These are phyloP conservation scores for Fusarium sp. DNA, from an alignment of 2,329 filamentous ascomycete genomes.

Conservation along the genomic window DNA sequence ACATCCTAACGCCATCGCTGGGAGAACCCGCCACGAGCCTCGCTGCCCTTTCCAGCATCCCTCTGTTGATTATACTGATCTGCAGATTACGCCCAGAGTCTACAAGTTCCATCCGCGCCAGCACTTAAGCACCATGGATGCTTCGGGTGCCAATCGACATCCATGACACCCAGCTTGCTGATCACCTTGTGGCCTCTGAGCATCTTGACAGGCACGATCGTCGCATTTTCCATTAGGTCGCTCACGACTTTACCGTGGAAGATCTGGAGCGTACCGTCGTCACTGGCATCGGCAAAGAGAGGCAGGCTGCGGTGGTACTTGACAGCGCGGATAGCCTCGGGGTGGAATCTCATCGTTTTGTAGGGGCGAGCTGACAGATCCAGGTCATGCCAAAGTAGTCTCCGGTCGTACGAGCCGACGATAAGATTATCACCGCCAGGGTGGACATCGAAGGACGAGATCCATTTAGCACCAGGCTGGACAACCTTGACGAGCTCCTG, in stretches of 20 bases:
- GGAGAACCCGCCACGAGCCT: constrained; percentile 30
- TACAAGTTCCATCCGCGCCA: constrained; percentile 92
- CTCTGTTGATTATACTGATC: neutral
- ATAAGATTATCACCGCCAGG: constrained; percentile 94
- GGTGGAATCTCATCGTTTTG: constrained; percentile 96
- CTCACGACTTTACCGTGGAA: constrained; percentile 97
- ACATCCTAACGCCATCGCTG: constrained; percentile 44
- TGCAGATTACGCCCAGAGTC: constrained; percentile 77
- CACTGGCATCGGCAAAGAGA: constrained; percentile 94
- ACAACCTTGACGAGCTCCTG: constrained; percentile 95
- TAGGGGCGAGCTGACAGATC: constrained; percentile 92
- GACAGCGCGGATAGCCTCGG: constrained; percentile 90
- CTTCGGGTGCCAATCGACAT: constrained; percentile 94
- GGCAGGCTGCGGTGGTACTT: constrained; percentile 87
- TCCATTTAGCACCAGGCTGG: constrained; percentile 93
- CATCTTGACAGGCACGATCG: constrained; percentile 96
- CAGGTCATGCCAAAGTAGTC: constrained; percentile 96
- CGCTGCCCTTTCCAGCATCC: neutral
- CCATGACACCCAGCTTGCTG: constrained; percentile 89
- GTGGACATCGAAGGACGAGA: constrained; percentile 94
- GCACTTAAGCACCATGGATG: constrained; percentile 97
- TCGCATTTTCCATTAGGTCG: constrained; percentile 96
- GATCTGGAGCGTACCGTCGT: constrained; percentile 94
- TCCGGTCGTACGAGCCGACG: constrained; percentile 93
- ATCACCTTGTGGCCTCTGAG: constrained; percentile 91